Conservation (phyloP, 2,329 filamentous ascomycete genomes). For the Colletotrichum tropicicola region DNA sequence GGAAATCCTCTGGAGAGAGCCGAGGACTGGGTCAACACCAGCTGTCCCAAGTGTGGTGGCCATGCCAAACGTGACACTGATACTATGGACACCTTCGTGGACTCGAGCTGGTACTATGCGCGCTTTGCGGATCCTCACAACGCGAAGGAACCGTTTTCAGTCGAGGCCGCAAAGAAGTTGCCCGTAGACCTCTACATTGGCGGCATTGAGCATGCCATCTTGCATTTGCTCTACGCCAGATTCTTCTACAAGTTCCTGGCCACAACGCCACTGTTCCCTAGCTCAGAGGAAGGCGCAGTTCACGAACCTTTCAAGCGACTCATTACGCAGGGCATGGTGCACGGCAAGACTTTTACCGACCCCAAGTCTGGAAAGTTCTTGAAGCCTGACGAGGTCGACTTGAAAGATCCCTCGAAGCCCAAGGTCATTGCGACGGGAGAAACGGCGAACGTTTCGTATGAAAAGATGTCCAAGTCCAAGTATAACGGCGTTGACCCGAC, state of each 20-base stretch:
- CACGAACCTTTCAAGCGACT: constrained; percentile 85
- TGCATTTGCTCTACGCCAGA: constrained; percentile 87
- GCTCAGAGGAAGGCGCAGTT: constrained; percentile 42
- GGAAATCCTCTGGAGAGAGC: constrained; percentile 82
- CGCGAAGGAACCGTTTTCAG: constrained; percentile 65
- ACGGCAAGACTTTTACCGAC: constrained; percentile 84
- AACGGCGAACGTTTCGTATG: constrained; percentile 71
- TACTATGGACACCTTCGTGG: constrained; percentile 96
- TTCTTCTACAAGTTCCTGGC: constrained; percentile 91
- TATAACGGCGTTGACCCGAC: constrained; percentile 89
- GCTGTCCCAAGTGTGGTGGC: constrained; percentile 77
- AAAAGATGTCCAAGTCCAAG: constrained; percentile 97
- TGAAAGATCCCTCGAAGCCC: constrained; percentile 64
- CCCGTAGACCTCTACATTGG: constrained; percentile 91
- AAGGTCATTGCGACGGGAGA: constrained; percentile 69
- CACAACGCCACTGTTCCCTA: constrained; percentile 58
- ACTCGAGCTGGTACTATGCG: constrained; percentile 94
- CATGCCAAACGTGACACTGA: constrained; percentile 85
- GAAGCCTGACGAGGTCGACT: constrained; percentile 77
- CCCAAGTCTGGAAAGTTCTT: constrained; percentile 80
- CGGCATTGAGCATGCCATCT: constrained; percentile 89
- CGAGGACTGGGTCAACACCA: constrained; percentile 77
- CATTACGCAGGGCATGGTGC: constrained; percentile 92
- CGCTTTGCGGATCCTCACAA: constrained; percentile 81
- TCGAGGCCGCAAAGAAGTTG: constrained; percentile 65